Evolutionary conservation across 2,329 filamentous ascomycete genomes (phyloP).

Genomic region (Pseudogymnoascus sp.): DNA sequence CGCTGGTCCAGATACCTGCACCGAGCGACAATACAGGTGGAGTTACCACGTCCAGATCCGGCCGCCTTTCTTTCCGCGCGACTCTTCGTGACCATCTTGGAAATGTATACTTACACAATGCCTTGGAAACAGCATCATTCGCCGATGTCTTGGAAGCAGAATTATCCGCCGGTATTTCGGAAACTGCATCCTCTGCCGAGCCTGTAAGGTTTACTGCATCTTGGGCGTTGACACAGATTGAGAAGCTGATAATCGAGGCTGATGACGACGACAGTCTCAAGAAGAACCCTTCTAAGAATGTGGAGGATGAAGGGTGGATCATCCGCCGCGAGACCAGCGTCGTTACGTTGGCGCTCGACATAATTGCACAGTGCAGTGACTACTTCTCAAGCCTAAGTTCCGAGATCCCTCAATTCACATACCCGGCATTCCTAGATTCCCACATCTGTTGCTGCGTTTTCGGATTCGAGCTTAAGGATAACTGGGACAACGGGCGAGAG

Average conservation of each 20-base stretch:
- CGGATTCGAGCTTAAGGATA: background rate
- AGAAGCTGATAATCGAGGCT: background rate
- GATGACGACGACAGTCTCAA: background rate
- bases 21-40: conserved; percentile 20
- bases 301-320: background rate
- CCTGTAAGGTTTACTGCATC: background rate
- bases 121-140: background rate
- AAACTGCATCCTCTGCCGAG: background rate
- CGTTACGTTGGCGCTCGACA: background rate
- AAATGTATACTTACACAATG: background rate
- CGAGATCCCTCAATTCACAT: background rate
- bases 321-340: background rate
- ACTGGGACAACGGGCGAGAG: background rate
- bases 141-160: background rate
- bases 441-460: background rate
- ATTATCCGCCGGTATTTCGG: background rate
- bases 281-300: background rate
- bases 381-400: background rate
- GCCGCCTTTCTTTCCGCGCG: conserved; percentile 15
- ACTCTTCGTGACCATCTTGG: conserved; percentile 14
- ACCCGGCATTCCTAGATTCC: background rate
- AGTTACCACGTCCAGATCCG: conserved; percentile 15
- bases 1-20: conserved; percentile 19
- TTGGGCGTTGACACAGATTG: background rate
- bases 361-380: background rate